Percentiles rank a stretch among this genome's conserved stretches.
Conservation (phyloP, 495 filamentous ascomycete genomes). For the Articulospora tetracladia region DNA sequence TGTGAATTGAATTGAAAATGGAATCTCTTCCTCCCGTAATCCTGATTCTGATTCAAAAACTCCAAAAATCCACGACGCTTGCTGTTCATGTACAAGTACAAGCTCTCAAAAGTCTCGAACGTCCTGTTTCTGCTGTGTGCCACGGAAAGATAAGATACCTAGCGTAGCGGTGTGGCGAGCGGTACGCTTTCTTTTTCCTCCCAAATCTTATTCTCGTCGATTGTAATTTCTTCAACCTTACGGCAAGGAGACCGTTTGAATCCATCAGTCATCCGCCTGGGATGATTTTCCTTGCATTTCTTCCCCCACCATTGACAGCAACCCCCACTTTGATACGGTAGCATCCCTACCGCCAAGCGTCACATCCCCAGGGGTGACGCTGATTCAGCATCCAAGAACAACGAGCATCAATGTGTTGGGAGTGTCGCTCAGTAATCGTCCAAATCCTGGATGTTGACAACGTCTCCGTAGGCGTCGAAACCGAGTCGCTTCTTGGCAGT, state of each 20-base stretch:
- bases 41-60: neutral
- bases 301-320: neutral
- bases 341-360: too few species aligned
- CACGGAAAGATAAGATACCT: too few species aligned
- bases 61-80: neutral
- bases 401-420: neutral
- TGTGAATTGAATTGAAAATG: too few species aligned
- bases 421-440: neutral
- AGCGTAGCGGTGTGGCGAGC: too few species aligned
- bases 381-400: neutral
- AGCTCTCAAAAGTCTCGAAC: too few species aligned
- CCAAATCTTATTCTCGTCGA: too few species aligned
- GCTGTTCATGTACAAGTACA: neutral
- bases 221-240: too few species aligned
- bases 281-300: neutral
- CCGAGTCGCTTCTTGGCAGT: constrained; percentile 44
- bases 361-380: neutral
- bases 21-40: too few species aligned
- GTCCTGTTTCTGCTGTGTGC: too few species aligned
- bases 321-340: too few species aligned
- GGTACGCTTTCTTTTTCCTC: too few species aligned
- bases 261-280: neutral
- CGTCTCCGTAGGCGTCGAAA: constrained; percentile 28
- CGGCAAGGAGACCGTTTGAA: too few species aligned
- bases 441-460: constrained; percentile 28